Conservation (phyloP, 345 rosid species). For the Eucalyptus regnans region DNA sequence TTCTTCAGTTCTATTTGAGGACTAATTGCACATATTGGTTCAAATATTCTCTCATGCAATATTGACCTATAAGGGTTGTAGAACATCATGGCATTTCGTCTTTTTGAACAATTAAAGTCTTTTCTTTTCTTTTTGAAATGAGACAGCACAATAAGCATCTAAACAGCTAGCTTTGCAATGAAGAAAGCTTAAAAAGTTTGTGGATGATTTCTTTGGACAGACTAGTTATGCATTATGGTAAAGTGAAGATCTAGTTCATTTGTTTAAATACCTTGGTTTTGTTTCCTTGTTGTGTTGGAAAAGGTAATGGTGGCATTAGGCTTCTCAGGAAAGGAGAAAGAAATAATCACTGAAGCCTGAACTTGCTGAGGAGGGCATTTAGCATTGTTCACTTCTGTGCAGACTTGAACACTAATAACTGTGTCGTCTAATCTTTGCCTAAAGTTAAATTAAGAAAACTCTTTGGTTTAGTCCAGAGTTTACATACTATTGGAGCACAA, state of each 20-base stretch:
- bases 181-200: background rate
- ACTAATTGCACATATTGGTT: background rate
- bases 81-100: background rate
- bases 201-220: background rate
- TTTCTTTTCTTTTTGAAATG: background rate
- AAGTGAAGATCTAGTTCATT: background rate
- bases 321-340: background rate
- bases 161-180: background rate
- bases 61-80: background rate
- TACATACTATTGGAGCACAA: background rate
- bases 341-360: background rate
- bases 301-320: background rate
- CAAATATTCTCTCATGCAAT: background rate
- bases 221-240: background rate
- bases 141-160: background rate
- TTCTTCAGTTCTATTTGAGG: background rate
- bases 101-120: background rate
- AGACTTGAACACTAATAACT: background rate
- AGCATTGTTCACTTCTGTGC: background rate
- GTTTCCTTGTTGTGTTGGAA: background rate
- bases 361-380: background rate
- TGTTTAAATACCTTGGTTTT: background rate
- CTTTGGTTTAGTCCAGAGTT: background rate
- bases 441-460: background rate
- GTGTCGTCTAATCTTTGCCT: background rate